Percentiles rank a stretch among this genome's conserved stretches.
These are phyloP conservation scores for Xanthoconium separans DNA, from an alignment of 1,284 basidiomycete genomes.

Conservation along the genomic window DNA sequence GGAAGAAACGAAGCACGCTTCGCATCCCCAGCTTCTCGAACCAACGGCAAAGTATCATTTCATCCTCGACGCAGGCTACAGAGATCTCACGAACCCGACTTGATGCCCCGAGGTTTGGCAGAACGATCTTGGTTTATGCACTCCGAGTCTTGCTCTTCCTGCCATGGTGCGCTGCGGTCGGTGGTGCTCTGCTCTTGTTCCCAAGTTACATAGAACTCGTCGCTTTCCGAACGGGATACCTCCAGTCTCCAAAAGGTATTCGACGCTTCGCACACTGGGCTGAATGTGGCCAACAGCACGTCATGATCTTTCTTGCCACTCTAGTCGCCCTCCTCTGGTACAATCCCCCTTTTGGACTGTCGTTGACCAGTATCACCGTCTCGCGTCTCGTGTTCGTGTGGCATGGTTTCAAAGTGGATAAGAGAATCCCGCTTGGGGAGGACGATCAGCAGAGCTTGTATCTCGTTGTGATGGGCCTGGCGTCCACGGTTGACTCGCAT, in stretches of 20 bases:
- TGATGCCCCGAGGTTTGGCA: not conserved
- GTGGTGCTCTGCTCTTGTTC: constrained; percentile 41
- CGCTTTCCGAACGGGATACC: constrained; percentile 41
- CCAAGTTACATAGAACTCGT: constrained; percentile 40
- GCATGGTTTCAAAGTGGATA: constrained; percentile 36
- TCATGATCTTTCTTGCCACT: constrained; percentile 41
- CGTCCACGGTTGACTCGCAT: constrained; percentile 6
- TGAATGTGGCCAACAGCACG: constrained; percentile 40
- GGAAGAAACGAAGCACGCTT: constrained; percentile 9
- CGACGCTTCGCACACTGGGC: constrained; percentile 47
- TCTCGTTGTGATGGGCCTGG: constrained; percentile 32
- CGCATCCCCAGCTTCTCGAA: constrained; percentile 18
- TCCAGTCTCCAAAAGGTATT: constrained; percentile 36
- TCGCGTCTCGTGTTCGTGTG: constrained; percentile 39
- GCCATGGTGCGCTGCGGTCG: constrained; percentile 49
- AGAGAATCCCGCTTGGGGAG: constrained; percentile 38
- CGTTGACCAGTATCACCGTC: constrained; percentile 27
- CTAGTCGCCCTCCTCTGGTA: constrained; percentile 32
- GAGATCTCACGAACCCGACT: not conserved
- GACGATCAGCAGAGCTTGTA: constrained; percentile 47
- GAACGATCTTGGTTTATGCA: not conserved
- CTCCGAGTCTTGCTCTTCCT: constrained; percentile 38
- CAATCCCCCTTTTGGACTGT: constrained; percentile 25
- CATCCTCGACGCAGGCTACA: not conserved
- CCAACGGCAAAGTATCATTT: not conserved